Base-by-base conservation (phyloP, 805 yeast species). In the Hanseniaspora clermontiae region DNA sequence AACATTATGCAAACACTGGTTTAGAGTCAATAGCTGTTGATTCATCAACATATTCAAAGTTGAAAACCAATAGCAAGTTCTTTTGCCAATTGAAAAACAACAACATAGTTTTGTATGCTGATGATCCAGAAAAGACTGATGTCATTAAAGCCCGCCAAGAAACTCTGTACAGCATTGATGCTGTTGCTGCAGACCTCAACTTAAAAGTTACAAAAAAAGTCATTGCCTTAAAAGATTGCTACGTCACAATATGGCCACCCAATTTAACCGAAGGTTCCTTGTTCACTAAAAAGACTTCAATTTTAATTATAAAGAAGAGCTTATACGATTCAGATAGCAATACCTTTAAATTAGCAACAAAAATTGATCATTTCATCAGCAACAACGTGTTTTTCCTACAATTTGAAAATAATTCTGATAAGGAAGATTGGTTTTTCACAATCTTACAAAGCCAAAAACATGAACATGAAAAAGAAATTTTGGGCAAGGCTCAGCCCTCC, bases 401-500 rank as follows among this genome's bases (percentile, higher is more conserved):
- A 67, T 78, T 83, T 46, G 95, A 88, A 61, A 76, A 81, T 50
- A 87, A 89, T 61, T 77, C 77, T 57, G 89, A 84, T 49, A 91
- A 91, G 64, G 98, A 93, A 68, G 96, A 91, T 66, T 83, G 96
- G 85, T 93, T 91, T 66, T 89, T 88, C 68, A 82, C 87, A 0
- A 72, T 93, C 55, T 74, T 91, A n/a, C 74, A 83, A 57, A 95
- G 95, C 0, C 78, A 91, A 0, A 84, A 83, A 59, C 68, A 70
- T n/a, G 19, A n/a, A 57, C 49, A 11, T 32, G 40, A 11, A 34
- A 42, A 51, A 24, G 55, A 49, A 19, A 43, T 47, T 17, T 31
- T 29, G 5, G 70, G 68, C 10, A 60, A 61, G 15, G 32, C 53
- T 15, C 43, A 50, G 29, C 57, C 65, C 2, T 42, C 60, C 12